A percentile compares a stretch with the other conserved stretches of the same genome.
These are phyloP conservation scores for Trichoderma semiorbis DNA, from an alignment of 2,329 filamentous ascomycete genomes.

Conservation along the genomic window DNA sequence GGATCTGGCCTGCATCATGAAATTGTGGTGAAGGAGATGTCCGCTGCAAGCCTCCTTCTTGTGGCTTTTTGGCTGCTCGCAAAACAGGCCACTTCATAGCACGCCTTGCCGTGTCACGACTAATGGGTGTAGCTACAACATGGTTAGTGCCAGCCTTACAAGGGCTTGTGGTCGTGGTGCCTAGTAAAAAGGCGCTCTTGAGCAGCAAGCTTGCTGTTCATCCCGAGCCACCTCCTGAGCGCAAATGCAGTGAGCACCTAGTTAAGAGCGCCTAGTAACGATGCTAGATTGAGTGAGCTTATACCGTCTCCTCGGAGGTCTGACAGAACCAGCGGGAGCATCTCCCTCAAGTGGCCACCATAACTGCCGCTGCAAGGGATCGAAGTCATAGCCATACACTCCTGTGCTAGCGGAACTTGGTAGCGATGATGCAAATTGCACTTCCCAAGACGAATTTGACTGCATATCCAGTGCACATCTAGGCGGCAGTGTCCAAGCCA, in stretches of 20 bases:
- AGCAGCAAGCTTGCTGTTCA: background rate
- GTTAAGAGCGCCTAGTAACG: background rate
- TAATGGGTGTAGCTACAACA: background rate
- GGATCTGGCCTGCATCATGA: background rate
- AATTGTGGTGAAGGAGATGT: background rate
- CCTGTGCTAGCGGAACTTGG: background rate
- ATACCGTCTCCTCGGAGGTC: background rate
- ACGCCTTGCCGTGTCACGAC: background rate
- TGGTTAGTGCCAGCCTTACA: slow-evolving; percentile 4
- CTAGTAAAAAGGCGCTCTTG: background rate
- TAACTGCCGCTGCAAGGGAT: slow-evolving; percentile 1
- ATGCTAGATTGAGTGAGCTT: background rate
- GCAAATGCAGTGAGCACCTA: slow-evolving; percentile 4
- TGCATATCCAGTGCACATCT: background rate
- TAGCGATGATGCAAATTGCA: background rate
- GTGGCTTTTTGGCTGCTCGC: background rate
- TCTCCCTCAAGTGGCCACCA: background rate
- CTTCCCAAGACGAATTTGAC: background rate
- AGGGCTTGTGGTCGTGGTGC: background rate
- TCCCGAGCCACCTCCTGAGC: background rate
- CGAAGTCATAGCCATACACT: background rate
- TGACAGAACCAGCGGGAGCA: background rate
- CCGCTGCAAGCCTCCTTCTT: background rate
- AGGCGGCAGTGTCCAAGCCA: background rate
- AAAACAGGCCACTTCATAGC: background rate